phyloP scores from a whole-genome alignment of 2,329 filamentous ascomycete species.

The Diaporthe sp. region DNA sequence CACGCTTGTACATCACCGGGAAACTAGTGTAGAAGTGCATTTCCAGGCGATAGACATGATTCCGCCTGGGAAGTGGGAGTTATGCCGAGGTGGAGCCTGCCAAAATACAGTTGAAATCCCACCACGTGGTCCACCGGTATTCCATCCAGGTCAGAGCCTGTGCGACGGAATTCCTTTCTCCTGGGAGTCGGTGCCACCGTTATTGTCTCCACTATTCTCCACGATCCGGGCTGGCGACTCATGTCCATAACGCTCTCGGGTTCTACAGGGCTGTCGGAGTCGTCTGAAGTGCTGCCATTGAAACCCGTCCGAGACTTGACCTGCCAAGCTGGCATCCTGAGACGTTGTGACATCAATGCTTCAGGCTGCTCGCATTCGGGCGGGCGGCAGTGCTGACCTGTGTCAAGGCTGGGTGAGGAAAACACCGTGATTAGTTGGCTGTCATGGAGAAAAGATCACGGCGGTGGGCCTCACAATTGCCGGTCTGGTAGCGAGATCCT shows the following conservation, averaged over 20 bases:
- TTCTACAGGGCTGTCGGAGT: constrained; percentile 6
- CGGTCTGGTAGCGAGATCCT: background rate
- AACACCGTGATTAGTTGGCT: background rate
- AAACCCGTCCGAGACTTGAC: constrained; percentile 28
- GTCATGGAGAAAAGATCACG: background rate
- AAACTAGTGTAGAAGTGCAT: no score
- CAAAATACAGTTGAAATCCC: background rate
- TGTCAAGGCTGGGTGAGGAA: background rate
- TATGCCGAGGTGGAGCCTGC: background rate
- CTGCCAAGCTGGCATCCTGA: background rate
- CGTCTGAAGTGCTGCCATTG: constrained; percentile 15
- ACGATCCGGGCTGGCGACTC: constrained; percentile 15
- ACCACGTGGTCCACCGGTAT: constrained; percentile 14
- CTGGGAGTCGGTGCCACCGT: constrained; percentile 24
- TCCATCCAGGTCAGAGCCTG: constrained; percentile 8
- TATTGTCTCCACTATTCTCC: constrained; percentile 17
- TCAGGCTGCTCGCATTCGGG: background rate
- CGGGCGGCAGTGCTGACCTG: background rate
- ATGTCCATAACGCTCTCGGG: constrained; percentile 13
- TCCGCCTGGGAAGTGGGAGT: background rate
- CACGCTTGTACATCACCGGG: background rate
- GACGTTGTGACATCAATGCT: constrained; percentile 11
- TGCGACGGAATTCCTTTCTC: background rate
- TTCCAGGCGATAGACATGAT: background rate
- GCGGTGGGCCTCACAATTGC: background rate